A percentile compares a stretch with the other conserved stretches of the same genome.
Conservation (phyloP, 352 stramenopile species). For the Stephanocyclus meneghinianus region DNA sequence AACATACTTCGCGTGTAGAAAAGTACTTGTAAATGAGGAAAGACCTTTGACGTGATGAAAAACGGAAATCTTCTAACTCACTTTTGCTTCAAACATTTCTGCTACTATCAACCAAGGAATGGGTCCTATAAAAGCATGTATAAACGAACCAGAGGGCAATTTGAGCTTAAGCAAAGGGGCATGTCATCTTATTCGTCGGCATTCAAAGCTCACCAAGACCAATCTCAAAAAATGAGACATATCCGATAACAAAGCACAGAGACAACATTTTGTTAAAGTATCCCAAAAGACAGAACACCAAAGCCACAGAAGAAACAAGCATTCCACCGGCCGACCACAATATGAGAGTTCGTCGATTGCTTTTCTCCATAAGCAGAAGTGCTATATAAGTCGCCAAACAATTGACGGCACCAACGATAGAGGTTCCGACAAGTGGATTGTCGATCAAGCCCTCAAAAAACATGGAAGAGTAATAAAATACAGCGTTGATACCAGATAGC, state of each 20-base stretch:
- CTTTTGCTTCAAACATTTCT: conserved; percentile 91
- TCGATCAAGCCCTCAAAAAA: conserved; percentile 87
- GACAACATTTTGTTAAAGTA: conserved; percentile 74
- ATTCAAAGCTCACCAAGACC: conserved; percentile 79
- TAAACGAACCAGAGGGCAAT: background rate
- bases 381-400: conserved; percentile 84
- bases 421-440: conserved; percentile 81
- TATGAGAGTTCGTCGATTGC: conserved; percentile 73
- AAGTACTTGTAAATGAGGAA: background rate
- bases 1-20: conserved; percentile 19
- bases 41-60: background rate
- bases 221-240: conserved; percentile 88
- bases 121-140: background rate
- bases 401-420: conserved; percentile 82
- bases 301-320: conserved; percentile 47
- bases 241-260: conserved; percentile 80
- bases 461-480: conserved; percentile 88
- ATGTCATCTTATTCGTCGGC: background rate
- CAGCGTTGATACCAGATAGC: conserved; percentile 86
- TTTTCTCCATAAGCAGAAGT: conserved; percentile 83
- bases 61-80: background rate
- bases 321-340: conserved; percentile 69
- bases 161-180: background rate
- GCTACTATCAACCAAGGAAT: conserved; percentile 92
- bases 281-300: conserved; percentile 62